Evolutionary conservation across 495 filamentous ascomycete species (phyloP).

Genomic region (Penicillium odoratum): DNA sequence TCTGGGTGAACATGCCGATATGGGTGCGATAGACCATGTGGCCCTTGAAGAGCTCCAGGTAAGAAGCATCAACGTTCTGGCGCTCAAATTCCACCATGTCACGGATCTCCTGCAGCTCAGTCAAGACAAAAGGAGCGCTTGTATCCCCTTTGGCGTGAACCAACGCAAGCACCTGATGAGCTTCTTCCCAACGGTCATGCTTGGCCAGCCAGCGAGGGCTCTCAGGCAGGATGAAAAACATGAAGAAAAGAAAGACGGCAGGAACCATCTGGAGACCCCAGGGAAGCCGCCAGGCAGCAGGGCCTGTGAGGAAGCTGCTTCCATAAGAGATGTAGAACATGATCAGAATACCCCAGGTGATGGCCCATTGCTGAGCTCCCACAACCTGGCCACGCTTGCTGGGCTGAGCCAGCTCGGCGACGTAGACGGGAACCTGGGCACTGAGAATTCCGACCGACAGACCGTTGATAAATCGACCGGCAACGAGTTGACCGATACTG

Average conservation of each 20-base stretch:
- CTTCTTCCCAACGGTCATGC: slow-evolving; percentile 70
- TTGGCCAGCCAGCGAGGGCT: slow-evolving; percentile 74
- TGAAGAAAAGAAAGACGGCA: slow-evolving; percentile 58
- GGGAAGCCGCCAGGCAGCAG: slow-evolving; percentile 65
- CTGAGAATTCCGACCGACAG: slow-evolving; percentile 73
- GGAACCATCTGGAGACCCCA: slow-evolving; percentile 76
- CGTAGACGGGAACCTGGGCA: slow-evolving; percentile 75
- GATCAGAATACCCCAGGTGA: slow-evolving; percentile 76
- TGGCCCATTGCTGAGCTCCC: slow-evolving; percentile 72
- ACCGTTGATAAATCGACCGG: slow-evolving; percentile 74
- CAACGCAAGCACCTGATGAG: slow-evolving; percentile 57
- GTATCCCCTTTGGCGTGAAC: slow-evolving; percentile 65
- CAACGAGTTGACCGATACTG: slow-evolving; percentile 69
- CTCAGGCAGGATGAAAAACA: slow-evolving; percentile 65
- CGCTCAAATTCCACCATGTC: slow-evolving; percentile 71
- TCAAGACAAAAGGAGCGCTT: slow-evolving; percentile 58
- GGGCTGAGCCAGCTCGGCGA: slow-evolving; percentile 69
- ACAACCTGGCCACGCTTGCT: slow-evolving; percentile 70
- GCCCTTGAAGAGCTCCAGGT: slow-evolving; percentile 66
- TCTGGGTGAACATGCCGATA: slow-evolving; percentile 76
- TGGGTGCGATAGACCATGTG: slow-evolving; percentile 73
- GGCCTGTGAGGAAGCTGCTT: slow-evolving; percentile 61
- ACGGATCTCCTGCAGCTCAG: slow-evolving; percentile 70
- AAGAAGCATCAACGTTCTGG: slow-evolving; percentile 59
- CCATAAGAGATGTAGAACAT: slow-evolving; percentile 58